Base-by-base conservation (phyloP, 345 rosid species). In the Hypericum androsaemum region DNA sequence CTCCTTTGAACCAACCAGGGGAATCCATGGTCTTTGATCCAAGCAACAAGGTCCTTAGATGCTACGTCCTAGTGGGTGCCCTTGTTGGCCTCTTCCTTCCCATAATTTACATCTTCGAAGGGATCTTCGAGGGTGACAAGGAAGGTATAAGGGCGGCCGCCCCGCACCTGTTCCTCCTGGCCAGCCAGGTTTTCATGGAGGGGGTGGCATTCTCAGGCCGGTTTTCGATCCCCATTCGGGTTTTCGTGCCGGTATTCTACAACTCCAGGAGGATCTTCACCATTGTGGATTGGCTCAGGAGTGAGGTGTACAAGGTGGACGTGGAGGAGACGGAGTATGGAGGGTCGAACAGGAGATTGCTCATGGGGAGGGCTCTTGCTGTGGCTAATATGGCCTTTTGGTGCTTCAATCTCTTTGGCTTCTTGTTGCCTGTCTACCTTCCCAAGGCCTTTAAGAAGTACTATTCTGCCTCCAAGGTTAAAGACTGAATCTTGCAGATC, bases 371-470 rank as follows among this genome's bases (percentile, higher is more conserved):
- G 65, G 71, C 52, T 12, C 81, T 87, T 14, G 94, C 89, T 10
- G 61, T 65, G 62, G 81, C 80, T 13, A 90, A 92, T 47, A 59
- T 80, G 72, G 95, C 74, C 11, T 47, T 92, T 14, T 81, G 97
- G 97, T 65, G 89, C 73, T 88, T 76, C 72, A 92, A 92, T 77
- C 80, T 92, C 38, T 81, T 85, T 63, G 80, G 89, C 8, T 78
- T 92, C 66, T 58, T 92, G 77, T 64, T 92, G 59, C 97, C 98
- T 58, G 78, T 88, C 63, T 85, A 81, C 55, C 68, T 85, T 49
- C 95, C 95, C 0, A 80, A 49, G 63, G 98, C 89, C 56, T 83
- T 92, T 47, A 77, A 71, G 58, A 74, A 68, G 64, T 85, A 88
- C 52, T 88, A 79, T 63, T 50, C 28, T 14, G 7, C 50, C 14